phyloP scores from a whole-genome alignment of 1,284 basidiomycete genomes.

The Phlebopus sp. region DNA sequence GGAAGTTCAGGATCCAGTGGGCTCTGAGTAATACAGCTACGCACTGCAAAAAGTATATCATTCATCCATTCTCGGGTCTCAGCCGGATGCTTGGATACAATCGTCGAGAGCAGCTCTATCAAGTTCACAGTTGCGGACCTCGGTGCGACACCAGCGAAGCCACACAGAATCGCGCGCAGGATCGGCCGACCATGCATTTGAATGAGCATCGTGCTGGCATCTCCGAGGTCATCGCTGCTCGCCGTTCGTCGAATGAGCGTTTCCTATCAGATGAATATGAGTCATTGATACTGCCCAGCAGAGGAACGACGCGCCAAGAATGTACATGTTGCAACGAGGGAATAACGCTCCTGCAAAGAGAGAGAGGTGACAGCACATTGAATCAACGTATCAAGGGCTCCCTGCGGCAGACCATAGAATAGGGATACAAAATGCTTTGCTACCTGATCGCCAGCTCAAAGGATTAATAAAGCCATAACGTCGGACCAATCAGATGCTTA shows the following conservation, averaged over 20 bases:
- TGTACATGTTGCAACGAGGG: slow-evolving; percentile 75
- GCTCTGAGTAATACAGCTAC: slow-evolving; percentile 24
- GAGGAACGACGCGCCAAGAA: slow-evolving; percentile 65
- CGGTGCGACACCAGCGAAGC: slow-evolving; percentile 80
- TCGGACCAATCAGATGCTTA: slow-evolving; percentile 31
- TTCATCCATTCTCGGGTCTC: slow-evolving; percentile 68
- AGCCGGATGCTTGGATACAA: slow-evolving; percentile 54
- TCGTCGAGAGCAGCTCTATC: slow-evolving; percentile 70
- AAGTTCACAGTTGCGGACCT: slow-evolving; percentile 81
- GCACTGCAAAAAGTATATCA: slow-evolving; percentile 66
- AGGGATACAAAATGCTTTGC: slow-evolving; percentile 70
- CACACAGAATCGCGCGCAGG: slow-evolving; percentile 69
- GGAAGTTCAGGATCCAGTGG: slow-evolving; percentile 1
- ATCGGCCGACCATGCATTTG: slow-evolving; percentile 65
- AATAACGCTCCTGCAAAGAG: slow-evolving; percentile 82
- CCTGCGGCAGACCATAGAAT: slow-evolving; percentile 67
- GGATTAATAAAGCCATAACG: slow-evolving; percentile 1
- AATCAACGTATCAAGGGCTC: slow-evolving; percentile 68
- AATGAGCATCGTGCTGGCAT: slow-evolving; percentile 51
- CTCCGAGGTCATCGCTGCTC: slow-evolving; percentile 48
- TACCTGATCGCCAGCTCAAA: slow-evolving; percentile 41
- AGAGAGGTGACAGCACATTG: slow-evolving; percentile 70
- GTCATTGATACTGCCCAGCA: background rate
- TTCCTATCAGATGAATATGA: slow-evolving; percentile 38
- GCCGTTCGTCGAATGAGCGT: slow-evolving; percentile 63